phyloP scores from a whole-genome alignment of 2,329 filamentous ascomycete genomes.

The Trichoderma breve region DNA sequence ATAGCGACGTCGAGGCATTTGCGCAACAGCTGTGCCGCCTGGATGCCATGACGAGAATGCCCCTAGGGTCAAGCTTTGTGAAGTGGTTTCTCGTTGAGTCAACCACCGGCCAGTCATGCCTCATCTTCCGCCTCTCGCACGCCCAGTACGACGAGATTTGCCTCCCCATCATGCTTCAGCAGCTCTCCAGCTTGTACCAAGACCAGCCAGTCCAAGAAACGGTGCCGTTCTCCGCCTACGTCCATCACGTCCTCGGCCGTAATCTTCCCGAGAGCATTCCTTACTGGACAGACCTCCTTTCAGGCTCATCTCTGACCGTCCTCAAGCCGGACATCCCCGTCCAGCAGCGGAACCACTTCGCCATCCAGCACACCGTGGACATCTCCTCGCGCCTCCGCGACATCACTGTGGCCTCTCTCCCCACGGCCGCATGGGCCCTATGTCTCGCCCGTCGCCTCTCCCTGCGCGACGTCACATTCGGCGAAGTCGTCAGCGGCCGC shows the following conservation, averaged over 20 bases:
- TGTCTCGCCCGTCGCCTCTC: slow-evolving; percentile 55
- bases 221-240: slow-evolving; percentile 47
- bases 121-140: slow-evolving; percentile 64
- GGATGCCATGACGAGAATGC: slow-evolving; percentile 55
- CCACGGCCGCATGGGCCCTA: slow-evolving; percentile 66
- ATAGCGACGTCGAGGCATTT: slow-evolving; percentile 48
- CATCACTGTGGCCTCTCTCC: slow-evolving; percentile 62
- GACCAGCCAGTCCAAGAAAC: slow-evolving; percentile 31
- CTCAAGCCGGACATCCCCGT: slow-evolving; percentile 41
- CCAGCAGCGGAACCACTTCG: slow-evolving; percentile 39
- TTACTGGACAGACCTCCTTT: slow-evolving; percentile 61
- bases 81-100: slow-evolving; percentile 53
- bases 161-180: slow-evolving; percentile 58
- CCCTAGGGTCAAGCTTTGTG: slow-evolving; percentile 58
- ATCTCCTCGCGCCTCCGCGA: slow-evolving; percentile 50
- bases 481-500: slow-evolving; percentile 64
- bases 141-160: slow-evolving; percentile 70
- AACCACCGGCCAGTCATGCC: slow-evolving; percentile 35
- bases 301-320: slow-evolving; percentile 51
- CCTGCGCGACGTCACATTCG: slow-evolving; percentile 60
- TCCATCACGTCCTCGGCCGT: slow-evolving; percentile 41
- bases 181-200: slow-evolving; percentile 53
- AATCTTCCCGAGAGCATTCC: slow-evolving; percentile 50
- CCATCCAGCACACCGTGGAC: slow-evolving; percentile 43
- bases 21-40: slow-evolving; percentile 52